Base-by-base conservation (phyloP, 345 rosid species). In the Ceriops zippeliana region DNA sequence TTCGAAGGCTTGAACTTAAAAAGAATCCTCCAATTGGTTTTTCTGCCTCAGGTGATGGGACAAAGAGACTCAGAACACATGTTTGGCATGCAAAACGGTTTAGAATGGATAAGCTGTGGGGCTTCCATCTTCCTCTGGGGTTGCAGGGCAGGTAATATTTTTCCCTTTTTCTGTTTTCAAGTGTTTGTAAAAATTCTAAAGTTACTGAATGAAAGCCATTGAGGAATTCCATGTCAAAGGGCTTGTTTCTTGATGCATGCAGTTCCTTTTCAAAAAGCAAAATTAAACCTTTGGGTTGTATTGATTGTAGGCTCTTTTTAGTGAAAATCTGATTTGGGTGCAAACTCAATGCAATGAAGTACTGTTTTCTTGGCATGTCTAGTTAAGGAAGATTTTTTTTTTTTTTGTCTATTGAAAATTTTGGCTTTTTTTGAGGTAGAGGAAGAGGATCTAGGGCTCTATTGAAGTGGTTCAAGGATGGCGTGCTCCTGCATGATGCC, bases 81-180 rank as follows among this genome's bases (percentile, higher is more conserved):
- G 85, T 93, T 57, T 93, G 98, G 98, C 92, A 86, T 70, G 88
- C 95, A 6, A 93, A 93, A 82, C 86, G 97, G 24, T 91, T 93
- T 66, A 82, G 83, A 10, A 91, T 93, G 96, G 63, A 81, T 56
- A 93, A 91, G 84, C 82, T 81, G 53, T 91, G 97, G 91, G 91
- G 98, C 0, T 91, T 85, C 70, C 72, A 93, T 60, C 89, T 93
- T 79, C 98, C 98, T 74, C 80, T 88, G 19, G 96, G 97, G 53
- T 86, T 89, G 78, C 90, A 85, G 28, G 98, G 98, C 76, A 86
- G 92, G 98, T 91, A 76, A 61, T 13, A 19, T 42, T 6, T 24
- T 58, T 42, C 5, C 21, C 27, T 31, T 22, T 56, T 56, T 31
- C 59, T 15, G 26, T 56, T 56, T 56, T 56, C 17, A 31, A 52